Conservation (phyloP, 225 moss, liverwort and hornwort species). For the Sphagnum contortum region DNA sequence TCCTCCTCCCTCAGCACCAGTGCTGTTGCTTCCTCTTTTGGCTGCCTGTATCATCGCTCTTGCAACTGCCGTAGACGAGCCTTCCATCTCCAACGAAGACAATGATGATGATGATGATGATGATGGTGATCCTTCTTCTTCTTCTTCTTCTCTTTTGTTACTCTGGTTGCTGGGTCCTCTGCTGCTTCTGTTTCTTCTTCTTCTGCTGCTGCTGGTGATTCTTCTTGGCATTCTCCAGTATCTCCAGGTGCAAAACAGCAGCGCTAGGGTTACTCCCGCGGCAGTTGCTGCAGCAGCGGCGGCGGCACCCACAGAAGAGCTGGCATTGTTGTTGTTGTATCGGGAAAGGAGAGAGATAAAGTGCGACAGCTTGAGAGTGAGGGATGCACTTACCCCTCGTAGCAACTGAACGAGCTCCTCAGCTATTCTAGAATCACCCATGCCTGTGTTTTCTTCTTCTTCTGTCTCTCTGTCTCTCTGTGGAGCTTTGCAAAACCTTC, state of each 20-base stretch:
- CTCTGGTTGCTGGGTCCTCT: constrained; percentile 1
- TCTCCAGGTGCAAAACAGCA: constrained; percentile 71
- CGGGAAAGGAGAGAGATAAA: constrained; percentile 54
- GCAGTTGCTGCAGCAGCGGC: constrained; percentile 36
- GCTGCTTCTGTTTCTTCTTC: too few relatives aligned
- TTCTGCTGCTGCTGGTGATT: neutral
- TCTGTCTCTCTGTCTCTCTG: too few relatives aligned
- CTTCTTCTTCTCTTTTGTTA: too few relatives aligned
- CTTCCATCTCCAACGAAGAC: constrained; percentile 24
- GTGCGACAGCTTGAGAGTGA: constrained; percentile 80
- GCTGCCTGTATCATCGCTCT: constrained; percentile 64
- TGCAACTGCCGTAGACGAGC: constrained; percentile 56
- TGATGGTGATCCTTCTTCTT: too few relatives aligned
- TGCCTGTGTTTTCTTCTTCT: constrained; percentile 7
- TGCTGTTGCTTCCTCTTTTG: constrained; percentile 39
- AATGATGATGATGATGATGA: too few relatives aligned
- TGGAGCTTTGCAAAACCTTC: too few relatives aligned
- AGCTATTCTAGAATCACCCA: constrained; percentile 71
- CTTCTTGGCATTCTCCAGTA: constrained; percentile 45
- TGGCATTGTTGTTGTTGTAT: constrained; percentile 53
- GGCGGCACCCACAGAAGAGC: constrained; percentile 17
- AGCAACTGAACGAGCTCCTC: constrained; percentile 88
- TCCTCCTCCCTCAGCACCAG: constrained; percentile 14
- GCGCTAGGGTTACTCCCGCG: constrained; percentile 74
- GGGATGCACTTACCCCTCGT: constrained; percentile 67